These are phyloP conservation scores for Globomyces pollinis-pini DNA, from an alignment of 192 early-diverging fungal genomes.

Conservation along the genomic window DNA sequence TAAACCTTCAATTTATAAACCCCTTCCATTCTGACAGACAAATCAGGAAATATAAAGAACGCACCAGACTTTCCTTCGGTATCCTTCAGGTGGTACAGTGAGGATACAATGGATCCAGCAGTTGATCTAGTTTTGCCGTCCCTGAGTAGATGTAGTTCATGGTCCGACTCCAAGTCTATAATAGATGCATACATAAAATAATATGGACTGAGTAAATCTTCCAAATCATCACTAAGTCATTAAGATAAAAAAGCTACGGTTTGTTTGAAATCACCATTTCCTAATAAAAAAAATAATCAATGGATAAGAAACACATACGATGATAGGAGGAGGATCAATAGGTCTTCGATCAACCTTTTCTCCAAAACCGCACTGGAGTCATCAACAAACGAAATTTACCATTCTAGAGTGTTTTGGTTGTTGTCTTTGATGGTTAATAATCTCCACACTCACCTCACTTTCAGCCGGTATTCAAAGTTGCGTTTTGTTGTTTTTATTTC, in stretches of 20 bases:
- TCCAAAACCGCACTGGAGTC: constrained; percentile 87
- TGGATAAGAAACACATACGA: constrained; percentile 19
- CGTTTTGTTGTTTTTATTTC: too few relatives aligned
- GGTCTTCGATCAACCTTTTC: constrained; percentile 82
- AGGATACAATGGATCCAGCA: constrained; percentile 91
- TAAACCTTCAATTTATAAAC: constrained; percentile 37
- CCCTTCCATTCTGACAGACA: constrained; percentile 93
- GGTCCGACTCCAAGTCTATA: constrained; percentile 69
- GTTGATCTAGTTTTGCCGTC: constrained; percentile 86
- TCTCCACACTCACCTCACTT: too few relatives aligned
- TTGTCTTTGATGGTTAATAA: too few relatives aligned
- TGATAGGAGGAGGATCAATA: constrained; percentile 74
- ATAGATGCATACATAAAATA: constrained; percentile 96
- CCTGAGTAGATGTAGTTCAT: constrained; percentile 80
- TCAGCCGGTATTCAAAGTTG: too few relatives aligned
- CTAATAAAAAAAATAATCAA: too few relatives aligned
- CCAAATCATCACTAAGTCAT: neutral
- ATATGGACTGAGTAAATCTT: constrained; percentile 49
- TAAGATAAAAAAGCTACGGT: neutral
- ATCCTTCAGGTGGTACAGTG: constrained; percentile 83
- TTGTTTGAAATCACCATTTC: neutral
- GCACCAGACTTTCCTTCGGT: constrained; percentile 81
- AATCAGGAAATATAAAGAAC: constrained; percentile 90
- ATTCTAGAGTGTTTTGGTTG: constrained; percentile 86
- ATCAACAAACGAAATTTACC: too few relatives aligned